Percentiles rank a stretch among this genome's conserved stretches.
These are phyloP conservation scores for Pythium monospermum DNA, from an alignment of 352 stramenopile species.

Conservation along the genomic window DNA sequence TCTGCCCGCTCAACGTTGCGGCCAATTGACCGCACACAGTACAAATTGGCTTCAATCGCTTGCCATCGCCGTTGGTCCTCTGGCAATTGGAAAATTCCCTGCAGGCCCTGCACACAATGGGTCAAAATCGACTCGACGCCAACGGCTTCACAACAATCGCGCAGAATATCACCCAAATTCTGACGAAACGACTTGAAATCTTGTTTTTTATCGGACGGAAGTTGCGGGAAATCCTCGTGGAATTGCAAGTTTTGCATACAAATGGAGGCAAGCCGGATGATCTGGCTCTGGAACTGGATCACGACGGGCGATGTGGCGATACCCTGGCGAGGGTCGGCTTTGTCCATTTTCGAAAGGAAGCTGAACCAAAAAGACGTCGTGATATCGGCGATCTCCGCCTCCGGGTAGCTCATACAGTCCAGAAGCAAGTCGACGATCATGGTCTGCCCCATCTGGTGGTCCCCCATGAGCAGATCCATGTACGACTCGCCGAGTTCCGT, in stretches of 20 bases:
- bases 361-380: conserved; percentile 84
- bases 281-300: conserved; percentile 36
- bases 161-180: conserved; percentile 72
- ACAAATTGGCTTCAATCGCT: conserved; percentile 74
- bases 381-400: conserved; percentile 76
- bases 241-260: conserved; percentile 86
- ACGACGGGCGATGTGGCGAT: conserved; percentile 1
- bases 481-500: conserved; percentile 88
- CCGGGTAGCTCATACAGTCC: conserved; percentile 82
- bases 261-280: conserved; percentile 55
- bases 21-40: conserved; percentile 80
- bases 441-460: conserved; percentile 48
- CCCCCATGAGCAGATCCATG: conserved; percentile 68
- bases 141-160: conserved; percentile 69
- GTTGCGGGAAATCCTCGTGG: conserved; percentile 46
- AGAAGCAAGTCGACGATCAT: conserved; percentile 78
- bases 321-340: neutral
- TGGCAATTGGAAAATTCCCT: conserved; percentile 57
- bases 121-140: conserved; percentile 66
- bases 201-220: conserved; percentile 68
- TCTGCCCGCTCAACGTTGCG: conserved; percentile 59
- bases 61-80: conserved; percentile 54
- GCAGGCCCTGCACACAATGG: conserved; percentile 71
- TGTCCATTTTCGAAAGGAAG: conserved; percentile 33
- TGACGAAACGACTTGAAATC: conserved; percentile 84